phyloP scores from a whole-genome alignment of 108 stramenopile genomes.

The Cyclotella choctawhatcheeana region DNA sequence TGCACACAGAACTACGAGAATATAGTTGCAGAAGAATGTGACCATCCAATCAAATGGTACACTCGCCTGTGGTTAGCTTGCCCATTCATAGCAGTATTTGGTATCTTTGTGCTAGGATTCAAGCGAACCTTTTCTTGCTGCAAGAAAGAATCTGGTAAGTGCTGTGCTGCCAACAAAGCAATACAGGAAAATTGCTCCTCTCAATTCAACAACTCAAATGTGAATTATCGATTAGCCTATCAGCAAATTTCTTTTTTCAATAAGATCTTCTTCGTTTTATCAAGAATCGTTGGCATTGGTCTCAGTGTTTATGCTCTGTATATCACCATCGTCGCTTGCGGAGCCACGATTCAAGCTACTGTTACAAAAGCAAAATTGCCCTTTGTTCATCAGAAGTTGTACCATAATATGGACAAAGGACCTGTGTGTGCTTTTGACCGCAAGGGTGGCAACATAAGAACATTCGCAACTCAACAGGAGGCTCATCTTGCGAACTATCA shows the following conservation, averaged over 20 bases:
- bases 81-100: constrained; percentile 16
- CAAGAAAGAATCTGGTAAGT: constrained; percentile 14
- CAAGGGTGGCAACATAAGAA: constrained; percentile 16
- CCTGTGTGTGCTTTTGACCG: constrained; percentile 35
- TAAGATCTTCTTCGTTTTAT: constrained; percentile 12
- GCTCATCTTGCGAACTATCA: constrained; percentile 15
- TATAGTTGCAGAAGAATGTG: constrained; percentile 2
- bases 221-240: no score
- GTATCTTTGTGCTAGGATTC: constrained; percentile 7
- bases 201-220: no score
- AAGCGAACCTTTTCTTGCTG: constrained; percentile 7
- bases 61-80: constrained; percentile 12
- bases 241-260: constrained; percentile 5
- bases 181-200: no score
- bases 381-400: constrained; percentile 8
- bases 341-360: constrained; percentile 13
- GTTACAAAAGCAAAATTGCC: constrained; percentile 20
- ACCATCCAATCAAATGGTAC: constrained; percentile 11
- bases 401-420: constrained; percentile 24
- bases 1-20: constrained; percentile 12
- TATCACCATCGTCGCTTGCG: constrained; percentile 17
- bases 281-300: constrained; percentile 7
- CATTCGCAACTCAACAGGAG: constrained; percentile 8
- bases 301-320: constrained; percentile 16
- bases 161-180: no score